Base-by-base conservation (phyloP, 148 eudicot genomes). In the Suaeda aralocaspica region DNA sequence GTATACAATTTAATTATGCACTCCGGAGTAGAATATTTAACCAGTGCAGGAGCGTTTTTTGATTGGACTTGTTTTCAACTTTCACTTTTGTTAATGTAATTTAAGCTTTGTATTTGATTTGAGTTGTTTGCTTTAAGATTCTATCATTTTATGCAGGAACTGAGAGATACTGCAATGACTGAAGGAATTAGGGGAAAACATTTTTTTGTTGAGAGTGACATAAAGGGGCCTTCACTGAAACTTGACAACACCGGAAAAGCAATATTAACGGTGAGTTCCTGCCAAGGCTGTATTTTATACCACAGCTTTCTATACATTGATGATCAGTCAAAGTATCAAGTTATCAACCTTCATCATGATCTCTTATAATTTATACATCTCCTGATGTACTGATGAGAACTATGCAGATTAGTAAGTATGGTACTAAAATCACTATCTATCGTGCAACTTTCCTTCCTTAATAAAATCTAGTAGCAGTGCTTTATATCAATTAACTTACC, bases 171-270 rank as follows among this genome's bases (percentile, higher is more conserved):
- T 79, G 88, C 89, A 66, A 69, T 62, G 57, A 72, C 84, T 50
- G 97, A 92, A 78, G 82, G 78, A 69, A 90, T 92, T 45, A 81
- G 64, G 64, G 76, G 76, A 25, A 71, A 71, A 50, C 31, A 71
- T 62, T 71, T 71, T 55, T 71, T 90, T 76, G 80, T 92, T 55
- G 96, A 92, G 78, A 77, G 74, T 73, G 97, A 92, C 75, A 78
- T 89, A 31, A 92, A 86, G 76, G 97, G 97, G 46, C 96, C 97
- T 73, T 55, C 91, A 59, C 62, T 92, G 78, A 92, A 92, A 78
- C 89, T 89, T 69, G 97, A 92, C 80, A 88, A 84, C 69, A 92
- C 96, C 56, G 97, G 97, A 76, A 89, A 83, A 84, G 89, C 89
- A 76, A 82, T 88, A 81, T 59, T 92, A 65, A 92, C 97, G 5